A percentile compares a stretch with the other conserved stretches of the same genome.
Evolutionary conservation across 768 basidiomycete genomes (phyloP).

Genomic region (Russula sp.): DNA sequence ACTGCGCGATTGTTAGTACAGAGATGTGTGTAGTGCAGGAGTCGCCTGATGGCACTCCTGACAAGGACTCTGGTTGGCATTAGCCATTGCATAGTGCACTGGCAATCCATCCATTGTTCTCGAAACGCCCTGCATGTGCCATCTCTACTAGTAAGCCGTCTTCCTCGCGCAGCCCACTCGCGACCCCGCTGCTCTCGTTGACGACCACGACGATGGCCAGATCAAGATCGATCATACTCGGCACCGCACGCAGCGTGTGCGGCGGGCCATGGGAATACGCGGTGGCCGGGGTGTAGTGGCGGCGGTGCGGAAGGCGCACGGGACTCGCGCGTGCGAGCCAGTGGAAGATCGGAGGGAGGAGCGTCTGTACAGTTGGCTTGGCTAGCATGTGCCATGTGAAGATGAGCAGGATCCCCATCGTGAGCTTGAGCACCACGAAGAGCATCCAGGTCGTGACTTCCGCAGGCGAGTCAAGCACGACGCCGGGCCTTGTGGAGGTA

Average conservation of each 20-base stretch:
- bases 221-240: slow-evolving; percentile 78
- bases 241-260: slow-evolving; percentile 64
- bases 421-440: slow-evolving; percentile 37
- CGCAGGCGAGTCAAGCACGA: slow-evolving; percentile 38
- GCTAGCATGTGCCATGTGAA: slow-evolving; percentile 86
- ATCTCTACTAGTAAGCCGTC: too few relatives aligned
- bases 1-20: too few relatives aligned
- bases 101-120: too few relatives aligned
- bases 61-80: too few relatives aligned
- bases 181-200: slow-evolving; percentile 25
- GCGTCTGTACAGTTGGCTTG: slow-evolving; percentile 64
- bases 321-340: slow-evolving; percentile 47
- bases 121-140: too few relatives aligned
- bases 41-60: too few relatives aligned
- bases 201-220: slow-evolving; percentile 29
- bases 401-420: slow-evolving; percentile 67
- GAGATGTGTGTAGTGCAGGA: too few relatives aligned
- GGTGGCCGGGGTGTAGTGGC: slow-evolving; percentile 88
- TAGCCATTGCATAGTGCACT: too few relatives aligned
- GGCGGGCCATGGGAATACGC: slow-evolving; percentile 71
- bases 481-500: slow-evolving; percentile 49
- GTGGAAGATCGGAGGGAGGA: slow-evolving; percentile 84
- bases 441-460: slow-evolving; percentile 35
- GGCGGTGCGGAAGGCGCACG: slow-evolving; percentile 70
- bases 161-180: too few relatives aligned